Percentiles rank a stretch among this genome's conserved stretches.
Conservation (phyloP, 805 yeast species). For the Candida vartiovaarae region DNA sequence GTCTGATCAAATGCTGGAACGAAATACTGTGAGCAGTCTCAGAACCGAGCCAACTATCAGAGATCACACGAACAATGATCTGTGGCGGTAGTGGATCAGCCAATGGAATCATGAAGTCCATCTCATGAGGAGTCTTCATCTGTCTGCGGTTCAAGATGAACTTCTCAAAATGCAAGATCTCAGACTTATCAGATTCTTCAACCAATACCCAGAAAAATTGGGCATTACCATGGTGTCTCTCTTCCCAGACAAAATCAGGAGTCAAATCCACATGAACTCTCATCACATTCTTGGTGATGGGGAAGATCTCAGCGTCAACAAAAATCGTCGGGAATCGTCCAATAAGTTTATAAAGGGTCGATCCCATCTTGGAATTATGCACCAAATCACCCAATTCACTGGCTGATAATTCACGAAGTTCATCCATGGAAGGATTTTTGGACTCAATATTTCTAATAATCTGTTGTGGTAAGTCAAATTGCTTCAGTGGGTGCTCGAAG, state of each 20-base stretch:
- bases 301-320: conserved; percentile 79
- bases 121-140: conserved; percentile 48
- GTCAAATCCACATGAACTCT: conserved; percentile 63
- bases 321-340: conserved; percentile 69
- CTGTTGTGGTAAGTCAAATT: conserved; percentile 71
- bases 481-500: conserved; percentile 82
- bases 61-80: conserved; percentile 66
- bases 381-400: conserved; percentile 85
- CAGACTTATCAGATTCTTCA: conserved; percentile 72
- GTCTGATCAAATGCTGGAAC: conserved; percentile 84
- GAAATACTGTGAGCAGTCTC: conserved; percentile 73
- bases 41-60: conserved; percentile 87
- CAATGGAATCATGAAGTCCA: conserved; percentile 91
- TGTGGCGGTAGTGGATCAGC: conserved; percentile 89
- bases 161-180: conserved; percentile 76
- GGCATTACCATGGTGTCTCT: conserved; percentile 68
- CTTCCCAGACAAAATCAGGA: conserved; percentile 86
- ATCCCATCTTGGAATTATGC: conserved; percentile 74
- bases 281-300: conserved; percentile 82
- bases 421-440: conserved; percentile 63
- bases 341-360: conserved; percentile 47
- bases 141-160: conserved; percentile 59
- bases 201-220: conserved; percentile 91
- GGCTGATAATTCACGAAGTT: conserved; percentile 62
- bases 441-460: conserved; percentile 55